A percentile compares a stretch with the other conserved stretches of the same genome.
Evolutionary conservation across 2,329 filamentous ascomycete species (phyloP).

Genomic region (Neofusicoccum laricinum): DNA sequence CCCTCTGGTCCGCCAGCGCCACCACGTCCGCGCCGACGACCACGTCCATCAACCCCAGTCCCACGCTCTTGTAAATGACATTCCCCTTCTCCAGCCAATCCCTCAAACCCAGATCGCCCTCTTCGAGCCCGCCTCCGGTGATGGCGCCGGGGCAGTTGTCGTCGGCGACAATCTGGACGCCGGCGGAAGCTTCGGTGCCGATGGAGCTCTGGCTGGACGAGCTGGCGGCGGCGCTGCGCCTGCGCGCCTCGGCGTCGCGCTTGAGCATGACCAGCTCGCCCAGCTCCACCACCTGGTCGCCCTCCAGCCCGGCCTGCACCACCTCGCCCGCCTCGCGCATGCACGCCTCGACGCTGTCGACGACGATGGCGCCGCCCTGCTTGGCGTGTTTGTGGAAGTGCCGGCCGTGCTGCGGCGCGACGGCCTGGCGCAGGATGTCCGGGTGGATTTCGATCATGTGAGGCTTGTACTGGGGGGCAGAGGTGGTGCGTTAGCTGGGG

Average conservation of each 20-base stretch:
- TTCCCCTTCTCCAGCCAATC: constrained; percentile 63
- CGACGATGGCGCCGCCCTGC: constrained; percentile 59
- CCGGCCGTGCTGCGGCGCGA: constrained; percentile 51
- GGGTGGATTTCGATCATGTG: constrained; percentile 82
- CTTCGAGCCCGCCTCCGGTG: constrained; percentile 29
- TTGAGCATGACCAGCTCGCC: constrained; percentile 74
- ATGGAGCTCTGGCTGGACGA: constrained; percentile 2
- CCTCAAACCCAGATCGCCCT: constrained; percentile 41
- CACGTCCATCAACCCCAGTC: constrained; percentile 66
- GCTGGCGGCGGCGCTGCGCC: constrained; percentile 22
- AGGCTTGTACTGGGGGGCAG: constrained; percentile 49
- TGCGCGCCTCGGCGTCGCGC: constrained; percentile 45
- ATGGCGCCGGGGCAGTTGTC: constrained; percentile 23
- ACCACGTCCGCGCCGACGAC: constrained; percentile 60
- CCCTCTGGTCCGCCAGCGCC: constrained; percentile 52
- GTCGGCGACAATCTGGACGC: constrained; percentile 25
- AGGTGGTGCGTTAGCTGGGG: not conserved
- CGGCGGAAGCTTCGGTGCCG: constrained; percentile 21
- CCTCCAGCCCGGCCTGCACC: constrained; percentile 69
- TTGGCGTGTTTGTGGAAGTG: constrained; percentile 65
- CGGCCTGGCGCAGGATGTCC: constrained; percentile 67
- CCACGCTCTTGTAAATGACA: constrained; percentile 68
- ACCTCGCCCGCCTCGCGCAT: constrained; percentile 84
- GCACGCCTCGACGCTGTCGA: constrained; percentile 72
- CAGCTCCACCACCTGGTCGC: constrained; percentile 78